These are phyloP conservation scores for Talaromyces albobiverticillius DNA, from an alignment of 2,329 filamentous ascomycete genomes.

Conservation along the genomic window DNA sequence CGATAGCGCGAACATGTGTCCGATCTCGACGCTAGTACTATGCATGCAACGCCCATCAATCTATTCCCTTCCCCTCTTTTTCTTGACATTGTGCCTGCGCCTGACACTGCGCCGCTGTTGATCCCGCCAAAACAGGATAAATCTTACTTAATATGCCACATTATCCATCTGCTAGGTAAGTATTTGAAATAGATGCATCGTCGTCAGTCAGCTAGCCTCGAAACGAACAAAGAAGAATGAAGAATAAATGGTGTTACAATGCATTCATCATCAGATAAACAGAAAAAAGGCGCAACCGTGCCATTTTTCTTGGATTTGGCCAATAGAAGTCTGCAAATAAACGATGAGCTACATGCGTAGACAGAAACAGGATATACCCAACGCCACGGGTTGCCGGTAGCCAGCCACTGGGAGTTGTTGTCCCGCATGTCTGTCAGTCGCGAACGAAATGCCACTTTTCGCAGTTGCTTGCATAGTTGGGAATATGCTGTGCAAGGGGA, in stretches of 20 bases:
- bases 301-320: background rate
- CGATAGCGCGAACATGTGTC: background rate
- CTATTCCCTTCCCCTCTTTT: too few relatives aligned
- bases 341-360: background rate
- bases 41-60: background rate
- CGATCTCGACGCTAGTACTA: background rate
- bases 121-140: background rate
- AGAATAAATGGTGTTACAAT: background rate
- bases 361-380: background rate
- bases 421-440: too few relatives aligned
- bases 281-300: background rate
- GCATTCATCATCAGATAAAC: background rate
- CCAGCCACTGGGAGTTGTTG: background rate
- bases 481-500: background rate
- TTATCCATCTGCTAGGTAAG: background rate
- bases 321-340: background rate
- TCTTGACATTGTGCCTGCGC: too few relatives aligned
- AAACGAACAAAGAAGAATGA: background rate
- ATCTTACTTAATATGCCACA: too few relatives aligned
- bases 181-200: background rate
- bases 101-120: background rate
- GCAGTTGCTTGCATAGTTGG: too few relatives aligned
- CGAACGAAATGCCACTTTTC: background rate
- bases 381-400: background rate
- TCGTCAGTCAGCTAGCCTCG: background rate